phyloP scores from a whole-genome alignment of 139 green algal species.

The Ettlia oleoabundans region DNA sequence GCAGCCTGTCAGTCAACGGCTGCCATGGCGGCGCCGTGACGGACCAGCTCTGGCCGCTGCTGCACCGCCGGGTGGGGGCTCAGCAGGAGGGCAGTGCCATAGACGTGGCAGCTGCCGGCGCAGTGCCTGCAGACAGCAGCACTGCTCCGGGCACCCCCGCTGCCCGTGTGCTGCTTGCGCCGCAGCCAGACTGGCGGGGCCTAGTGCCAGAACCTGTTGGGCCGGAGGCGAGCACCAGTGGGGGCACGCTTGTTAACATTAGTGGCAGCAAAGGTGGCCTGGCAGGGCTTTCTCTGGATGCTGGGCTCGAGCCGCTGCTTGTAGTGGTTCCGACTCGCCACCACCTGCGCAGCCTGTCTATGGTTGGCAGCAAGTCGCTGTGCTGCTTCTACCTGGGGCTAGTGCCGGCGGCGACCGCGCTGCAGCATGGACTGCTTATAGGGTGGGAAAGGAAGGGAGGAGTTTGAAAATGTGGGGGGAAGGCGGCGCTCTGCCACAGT shows the following conservation, averaged over 20 bases:
- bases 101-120: neutral
- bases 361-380: constrained; percentile 58
- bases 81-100: no score
- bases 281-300: neutral
- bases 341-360: constrained; percentile 53
- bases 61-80: constrained; percentile 1
- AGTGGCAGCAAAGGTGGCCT: neutral
- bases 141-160: no score
- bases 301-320: neutral
- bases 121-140: neutral
- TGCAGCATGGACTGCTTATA: neutral
- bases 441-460: neutral
- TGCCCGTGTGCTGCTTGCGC: no score
- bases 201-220: no score
- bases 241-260: no score
- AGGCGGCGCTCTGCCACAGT: neutral
- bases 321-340: neutral
- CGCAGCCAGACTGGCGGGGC: no score
- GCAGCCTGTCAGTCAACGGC: constrained; percentile 56
- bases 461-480: constrained; percentile 16
- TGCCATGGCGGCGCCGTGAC: constrained; percentile 44
- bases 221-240: no score
- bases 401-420: constrained; percentile 1
- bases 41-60: constrained; percentile 44
- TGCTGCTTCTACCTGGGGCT: constrained; percentile 55